Conservation (phyloP, 768 basidiomycete species). For the Boletus vermiculosoides region DNA sequence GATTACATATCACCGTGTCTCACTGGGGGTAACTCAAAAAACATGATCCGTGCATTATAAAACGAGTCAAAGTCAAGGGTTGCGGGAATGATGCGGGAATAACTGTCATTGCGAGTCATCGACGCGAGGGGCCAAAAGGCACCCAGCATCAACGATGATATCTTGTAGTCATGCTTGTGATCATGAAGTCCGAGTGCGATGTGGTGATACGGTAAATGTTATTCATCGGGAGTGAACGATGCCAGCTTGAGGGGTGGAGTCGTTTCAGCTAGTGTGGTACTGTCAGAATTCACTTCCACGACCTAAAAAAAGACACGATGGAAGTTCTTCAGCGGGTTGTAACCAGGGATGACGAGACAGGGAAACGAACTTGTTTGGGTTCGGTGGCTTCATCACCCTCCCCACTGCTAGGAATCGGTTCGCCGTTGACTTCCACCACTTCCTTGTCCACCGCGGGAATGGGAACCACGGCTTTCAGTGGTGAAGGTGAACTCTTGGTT, state of each 20-base stretch:
- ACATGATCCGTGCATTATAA: background rate
- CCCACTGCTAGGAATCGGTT: background rate
- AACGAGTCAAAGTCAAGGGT: background rate
- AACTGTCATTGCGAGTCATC: background rate
- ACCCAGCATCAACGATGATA: too few species aligned
- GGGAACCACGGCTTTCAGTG: background rate
- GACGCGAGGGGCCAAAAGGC: background rate
- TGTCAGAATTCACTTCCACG: background rate
- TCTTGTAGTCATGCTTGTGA: background rate
- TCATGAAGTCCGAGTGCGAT: background rate
- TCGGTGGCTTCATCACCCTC: background rate
- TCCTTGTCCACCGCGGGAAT: background rate
- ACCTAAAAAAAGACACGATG: slow-evolving; percentile 13
- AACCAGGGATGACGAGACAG: background rate
- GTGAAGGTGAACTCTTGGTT: background rate
- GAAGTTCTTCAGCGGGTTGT: slow-evolving; percentile 17
- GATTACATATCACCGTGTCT: too few species aligned
- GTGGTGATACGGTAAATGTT: slow-evolving; percentile 25
- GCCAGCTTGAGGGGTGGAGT: slow-evolving; percentile 20
- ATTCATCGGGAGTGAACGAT: slow-evolving; percentile 38
- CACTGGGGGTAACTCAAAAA: too few species aligned
- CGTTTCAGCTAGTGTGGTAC: background rate
- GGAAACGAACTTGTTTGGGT: slow-evolving; percentile 22
- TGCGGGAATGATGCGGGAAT: background rate
- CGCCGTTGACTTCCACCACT: background rate